Evolutionary conservation across 2,329 filamentous ascomycete genomes (phyloP), one percentile per base, ranked within the genome.

Genomic region (Fusarium napiforme): DNA sequence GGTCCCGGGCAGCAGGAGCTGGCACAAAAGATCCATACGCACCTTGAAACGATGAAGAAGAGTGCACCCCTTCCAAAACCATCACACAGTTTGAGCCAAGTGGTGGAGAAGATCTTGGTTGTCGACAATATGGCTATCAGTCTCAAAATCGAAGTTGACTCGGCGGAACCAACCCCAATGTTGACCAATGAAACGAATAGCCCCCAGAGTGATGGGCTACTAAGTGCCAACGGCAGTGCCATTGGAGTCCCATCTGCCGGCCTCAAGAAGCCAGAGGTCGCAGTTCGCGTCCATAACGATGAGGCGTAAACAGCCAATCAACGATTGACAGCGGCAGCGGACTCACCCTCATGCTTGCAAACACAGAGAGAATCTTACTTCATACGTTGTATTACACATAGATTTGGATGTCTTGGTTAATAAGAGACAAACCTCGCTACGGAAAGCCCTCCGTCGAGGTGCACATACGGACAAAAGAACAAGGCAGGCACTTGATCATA

Each of bases 171-270:
- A 14, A 92, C 91, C 2, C 93, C 92, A 4, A 86, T 87, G 28
- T 86, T 93, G 60, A 93, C 91, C 4, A 91, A 88, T 74, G 91
- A 92, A 75, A 89, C 89, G 43, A 93, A 93, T 78, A 93, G 90
- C 71, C 91, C 91, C 4, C 89, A 91, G 75, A 93, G 89, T 79
- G 91, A 85, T 79, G 90, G 88, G 67, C 85, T 91, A 5, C 88
- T 91, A 9, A 93, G 91, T 80, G 89, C 90, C 5, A 89, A 86
- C 72, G 85, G 86, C 42, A 91, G 90, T 77, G 87, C 88, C 56
- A 80, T 84, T 19, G 85, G 84, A 30, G 82, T 83, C 36, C 76
- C 77, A 12, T 74, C 78, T 16, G 78, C 79, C 23, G 80, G 82
- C 16, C 74, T 74, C 56, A 78, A 78, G 70, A 50, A 64, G 19